Conservation (phyloP, 192 early-diverging fungal genomes). For the Coemansia sp. region DNA sequence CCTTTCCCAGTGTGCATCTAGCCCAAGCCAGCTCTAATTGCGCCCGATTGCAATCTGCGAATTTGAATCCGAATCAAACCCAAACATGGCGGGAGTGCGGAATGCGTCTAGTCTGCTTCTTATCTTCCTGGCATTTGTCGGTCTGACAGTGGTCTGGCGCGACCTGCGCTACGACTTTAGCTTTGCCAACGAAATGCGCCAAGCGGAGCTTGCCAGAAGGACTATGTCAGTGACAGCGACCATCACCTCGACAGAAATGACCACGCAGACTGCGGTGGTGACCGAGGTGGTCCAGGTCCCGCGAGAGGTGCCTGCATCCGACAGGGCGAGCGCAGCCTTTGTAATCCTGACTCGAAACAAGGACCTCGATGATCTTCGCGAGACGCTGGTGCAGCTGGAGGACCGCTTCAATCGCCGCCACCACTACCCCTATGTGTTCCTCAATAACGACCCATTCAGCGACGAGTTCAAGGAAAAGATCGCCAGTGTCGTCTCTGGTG, state of each 20-base stretch:
- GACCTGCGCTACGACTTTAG: conserved; percentile 44
- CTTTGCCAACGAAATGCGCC: conserved; percentile 38
- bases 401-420: conserved; percentile 72
- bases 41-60: too few species aligned
- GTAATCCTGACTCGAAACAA: conserved; percentile 66
- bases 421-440: conserved; percentile 78
- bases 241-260: conserved; percentile 11
- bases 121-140: conserved; percentile 27
- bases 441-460: conserved; percentile 73
- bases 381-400: conserved; percentile 61
- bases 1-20: too few species aligned
- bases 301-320: conserved; percentile 53
- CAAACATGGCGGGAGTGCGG: conserved; percentile 9
- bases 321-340: conserved; percentile 54
- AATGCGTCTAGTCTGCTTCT: conserved; percentile 33
- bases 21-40: too few species aligned
- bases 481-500: conserved; percentile 21
- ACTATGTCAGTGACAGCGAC: conserved; percentile 28
- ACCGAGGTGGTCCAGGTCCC: conserved; percentile 18
- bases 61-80: neutral
- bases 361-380: conserved; percentile 58
- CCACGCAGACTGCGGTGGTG: conserved; percentile 13
- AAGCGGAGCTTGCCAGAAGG: conserved; percentile 27
- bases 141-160: conserved; percentile 29
- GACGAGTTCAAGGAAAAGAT: conserved; percentile 62